Conservation (phyloP, 2,329 filamentous ascomycete genomes). For the Ramularia endophylla region DNA sequence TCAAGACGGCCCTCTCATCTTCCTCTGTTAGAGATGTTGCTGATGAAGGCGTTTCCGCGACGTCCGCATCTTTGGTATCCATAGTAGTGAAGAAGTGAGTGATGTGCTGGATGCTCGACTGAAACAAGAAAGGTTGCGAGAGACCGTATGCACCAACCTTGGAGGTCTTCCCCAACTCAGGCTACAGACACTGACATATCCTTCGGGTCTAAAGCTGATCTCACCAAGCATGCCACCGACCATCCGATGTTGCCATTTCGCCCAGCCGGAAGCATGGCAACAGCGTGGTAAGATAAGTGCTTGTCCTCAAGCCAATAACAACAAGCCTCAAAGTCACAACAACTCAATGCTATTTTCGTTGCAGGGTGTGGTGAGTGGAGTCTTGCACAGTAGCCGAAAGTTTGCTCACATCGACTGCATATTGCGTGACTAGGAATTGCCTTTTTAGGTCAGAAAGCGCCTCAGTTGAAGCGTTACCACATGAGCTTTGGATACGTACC, state of each 20-base stretch:
- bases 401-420: slow-evolving; percentile 6
- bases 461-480: too few relatives aligned
- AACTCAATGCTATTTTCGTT: too few relatives aligned
- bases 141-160: too few relatives aligned
- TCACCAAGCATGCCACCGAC: neutral
- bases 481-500: slow-evolving; percentile 3
- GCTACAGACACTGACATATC: neutral
- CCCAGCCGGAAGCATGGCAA: neutral
- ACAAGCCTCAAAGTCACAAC: too few relatives aligned
- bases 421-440: slow-evolving; percentile 10
- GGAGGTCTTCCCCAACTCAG: neutral
- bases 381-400: neutral
- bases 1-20: slow-evolving; percentile 5
- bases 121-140: too few relatives aligned
- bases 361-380: neutral
- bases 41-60: slow-evolving; percentile 3
- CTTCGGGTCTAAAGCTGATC: neutral
- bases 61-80: slow-evolving; percentile 8
- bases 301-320: too few relatives aligned
- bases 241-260: neutral
- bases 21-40: neutral
- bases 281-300: neutral
- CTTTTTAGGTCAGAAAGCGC: slow-evolving; percentile 1
- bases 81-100: neutral
- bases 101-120: too few relatives aligned